Conservation (phyloP, 108 stramenopile species). For the Stephanodiscus minutulus region DNA sequence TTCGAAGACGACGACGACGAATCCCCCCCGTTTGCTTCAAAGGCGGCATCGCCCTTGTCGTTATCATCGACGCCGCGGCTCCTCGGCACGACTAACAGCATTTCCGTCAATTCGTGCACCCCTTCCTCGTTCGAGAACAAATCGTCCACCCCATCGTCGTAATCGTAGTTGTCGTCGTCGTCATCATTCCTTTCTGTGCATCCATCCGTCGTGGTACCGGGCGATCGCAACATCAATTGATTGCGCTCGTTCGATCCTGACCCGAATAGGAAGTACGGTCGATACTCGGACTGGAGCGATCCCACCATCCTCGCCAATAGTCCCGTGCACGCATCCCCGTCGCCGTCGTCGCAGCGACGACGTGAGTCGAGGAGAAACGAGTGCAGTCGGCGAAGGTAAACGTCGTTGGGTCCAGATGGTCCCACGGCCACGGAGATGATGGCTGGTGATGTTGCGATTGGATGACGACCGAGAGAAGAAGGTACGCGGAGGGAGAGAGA, state of each 20-base stretch:
- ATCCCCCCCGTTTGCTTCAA: neutral
- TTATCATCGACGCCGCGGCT: constrained; percentile 7
- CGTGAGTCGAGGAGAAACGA: constrained; percentile 43
- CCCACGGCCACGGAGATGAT: constrained; percentile 71
- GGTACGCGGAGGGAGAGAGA: neutral
- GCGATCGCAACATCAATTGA: constrained; percentile 58
- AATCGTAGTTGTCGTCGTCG: neutral
- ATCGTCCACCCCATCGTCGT: too few species aligned
- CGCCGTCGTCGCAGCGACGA: neutral
- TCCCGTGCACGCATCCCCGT: constrained; percentile 49
- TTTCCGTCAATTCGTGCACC: constrained; percentile 62
- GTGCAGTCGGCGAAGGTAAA: constrained; percentile 63
- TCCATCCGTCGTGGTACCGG: too few species aligned
- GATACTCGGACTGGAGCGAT: constrained; percentile 51
- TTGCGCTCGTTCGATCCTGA: constrained; percentile 83
- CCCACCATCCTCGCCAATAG: constrained; percentile 61
- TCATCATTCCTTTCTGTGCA: neutral
- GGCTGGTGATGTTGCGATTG: constrained; percentile 27
- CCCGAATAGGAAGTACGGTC: constrained; percentile 72
- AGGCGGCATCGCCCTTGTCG: neutral
- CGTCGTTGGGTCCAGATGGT: constrained; percentile 68
- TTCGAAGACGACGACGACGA: neutral
- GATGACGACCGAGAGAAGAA: too few species aligned
- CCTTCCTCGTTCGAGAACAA: constrained; percentile 47
- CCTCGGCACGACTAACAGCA: constrained; percentile 55